phyloP scores from a whole-genome alignment of 306 rosid species.

The Prunus mongolica region DNA sequence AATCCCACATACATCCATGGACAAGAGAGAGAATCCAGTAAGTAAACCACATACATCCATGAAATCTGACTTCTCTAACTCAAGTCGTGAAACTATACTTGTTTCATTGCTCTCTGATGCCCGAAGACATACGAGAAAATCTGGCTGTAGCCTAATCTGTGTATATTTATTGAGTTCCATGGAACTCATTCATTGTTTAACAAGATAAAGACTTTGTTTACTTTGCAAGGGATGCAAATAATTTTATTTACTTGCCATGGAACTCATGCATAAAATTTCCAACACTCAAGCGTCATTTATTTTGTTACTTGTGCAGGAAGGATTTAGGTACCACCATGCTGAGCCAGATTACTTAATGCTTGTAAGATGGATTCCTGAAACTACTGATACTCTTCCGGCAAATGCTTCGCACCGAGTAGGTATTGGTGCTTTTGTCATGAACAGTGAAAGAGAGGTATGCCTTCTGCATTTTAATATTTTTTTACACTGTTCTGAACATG shows the following conservation, averaged over 20 bases:
- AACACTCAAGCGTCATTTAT: not conserved
- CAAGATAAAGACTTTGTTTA: too few species aligned
- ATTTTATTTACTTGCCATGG: too few species aligned
- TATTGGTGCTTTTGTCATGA: constrained; percentile 80
- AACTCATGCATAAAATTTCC: not conserved
- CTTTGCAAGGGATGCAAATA: too few species aligned
- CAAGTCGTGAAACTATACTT: not conserved
- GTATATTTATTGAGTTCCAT: too few species aligned
- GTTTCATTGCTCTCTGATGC: not conserved
- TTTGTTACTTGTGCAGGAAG: constrained; percentile 49
- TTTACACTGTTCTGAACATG: not conserved
- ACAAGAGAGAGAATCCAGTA: too few species aligned
- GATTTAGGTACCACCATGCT: constrained; percentile 85
- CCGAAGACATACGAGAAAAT: not conserved
- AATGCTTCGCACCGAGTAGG: constrained; percentile 86
- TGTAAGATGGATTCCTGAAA: constrained; percentile 65
- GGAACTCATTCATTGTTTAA: too few species aligned
- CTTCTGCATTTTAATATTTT: not conserved
- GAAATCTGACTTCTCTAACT: not conserved
- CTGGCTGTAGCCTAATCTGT: too few species aligned
- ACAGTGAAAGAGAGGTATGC: constrained; percentile 53
- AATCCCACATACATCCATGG: too few species aligned
- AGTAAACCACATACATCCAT: too few species aligned
- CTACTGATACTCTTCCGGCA: constrained; percentile 60
- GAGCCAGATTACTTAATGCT: constrained; percentile 83